phyloP scores from a whole-genome alignment of 2,329 filamentous ascomycete species.

The Trichoderma sp. region DNA sequence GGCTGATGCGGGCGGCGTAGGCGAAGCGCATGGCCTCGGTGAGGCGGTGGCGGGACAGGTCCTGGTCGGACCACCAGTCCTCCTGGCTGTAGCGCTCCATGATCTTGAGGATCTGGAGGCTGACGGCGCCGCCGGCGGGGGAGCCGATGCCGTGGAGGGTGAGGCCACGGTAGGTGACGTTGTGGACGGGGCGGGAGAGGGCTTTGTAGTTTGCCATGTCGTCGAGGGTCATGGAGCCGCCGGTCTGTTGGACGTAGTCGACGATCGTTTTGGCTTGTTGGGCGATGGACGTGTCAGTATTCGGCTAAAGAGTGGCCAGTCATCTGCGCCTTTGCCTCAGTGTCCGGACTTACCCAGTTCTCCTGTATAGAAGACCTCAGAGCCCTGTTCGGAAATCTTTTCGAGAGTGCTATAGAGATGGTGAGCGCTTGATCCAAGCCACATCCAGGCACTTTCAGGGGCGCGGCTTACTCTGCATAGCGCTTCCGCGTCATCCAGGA shows the following conservation, averaged over 20 bases:
- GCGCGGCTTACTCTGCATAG: constrained; percentile 61
- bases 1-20: constrained; percentile 74
- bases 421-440: constrained; percentile 25
- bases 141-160: constrained; percentile 70
- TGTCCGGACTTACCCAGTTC: constrained; percentile 52
- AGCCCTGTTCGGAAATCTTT: constrained; percentile 71
- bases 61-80: constrained; percentile 53
- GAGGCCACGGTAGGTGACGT: constrained; percentile 69
- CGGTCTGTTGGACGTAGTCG: constrained; percentile 63
- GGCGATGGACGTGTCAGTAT: constrained; percentile 35
- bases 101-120: constrained; percentile 76
- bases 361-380: constrained; percentile 74
- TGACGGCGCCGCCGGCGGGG: constrained; percentile 77
- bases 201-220: constrained; percentile 76
- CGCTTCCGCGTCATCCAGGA: constrained; percentile 79
- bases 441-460: background rate
- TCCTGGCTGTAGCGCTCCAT: constrained; percentile 72
- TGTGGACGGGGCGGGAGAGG: constrained; percentile 64
- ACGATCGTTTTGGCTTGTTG: constrained; percentile 69
- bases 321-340: no score
- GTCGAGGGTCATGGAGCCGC: constrained; percentile 82
- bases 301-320: background rate
- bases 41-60: constrained; percentile 78
- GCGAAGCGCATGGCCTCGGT: constrained; percentile 89
- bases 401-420: constrained; percentile 61